Evolutionary conservation across 345 rosid species (phyloP).

Genomic region (Ceriops tagal): DNA sequence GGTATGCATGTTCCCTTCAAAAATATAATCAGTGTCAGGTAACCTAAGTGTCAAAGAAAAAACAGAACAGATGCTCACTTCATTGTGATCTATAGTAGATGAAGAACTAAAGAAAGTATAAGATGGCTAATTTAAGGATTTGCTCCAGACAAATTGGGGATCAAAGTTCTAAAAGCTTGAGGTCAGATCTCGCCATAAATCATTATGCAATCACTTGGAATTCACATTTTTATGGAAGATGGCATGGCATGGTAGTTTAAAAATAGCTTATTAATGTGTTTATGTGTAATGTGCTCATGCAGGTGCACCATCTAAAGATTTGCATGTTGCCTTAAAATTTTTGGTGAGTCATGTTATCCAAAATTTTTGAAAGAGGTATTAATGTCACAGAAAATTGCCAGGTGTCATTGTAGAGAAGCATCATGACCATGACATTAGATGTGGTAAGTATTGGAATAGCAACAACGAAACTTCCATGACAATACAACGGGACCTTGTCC

Average conservation of each 20-base stretch:
- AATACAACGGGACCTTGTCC: constrained; percentile 23
- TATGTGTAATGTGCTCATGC: no score
- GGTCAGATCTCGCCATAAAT: neutral
- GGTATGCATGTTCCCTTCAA: constrained; percentile 2
- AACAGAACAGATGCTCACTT: no score
- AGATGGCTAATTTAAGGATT: neutral
- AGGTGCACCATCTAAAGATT: no score
- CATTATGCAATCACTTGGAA: neutral
- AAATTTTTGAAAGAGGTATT: neutral
- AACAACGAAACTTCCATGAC: neutral
- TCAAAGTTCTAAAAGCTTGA: no score
- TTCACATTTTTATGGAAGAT: neutral
- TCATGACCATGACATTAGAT: neutral
- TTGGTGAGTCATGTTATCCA: no score
- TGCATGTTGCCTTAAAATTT: neutral
- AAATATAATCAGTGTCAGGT: neutral
- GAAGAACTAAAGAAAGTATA: neutral
- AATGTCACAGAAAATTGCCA: no score
- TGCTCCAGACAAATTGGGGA: neutral
- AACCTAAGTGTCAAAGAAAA: no score
- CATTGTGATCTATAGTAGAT: neutral
- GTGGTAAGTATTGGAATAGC: neutral
- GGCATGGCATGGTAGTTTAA: neutral
- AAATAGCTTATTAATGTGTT: neutral
- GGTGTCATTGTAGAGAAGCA: neutral